Evolutionary conservation across 192 early-diverging fungal genomes (phyloP), one percentile per base, ranked within the genome.

Genomic region (Rhizophagus sp.): DNA sequence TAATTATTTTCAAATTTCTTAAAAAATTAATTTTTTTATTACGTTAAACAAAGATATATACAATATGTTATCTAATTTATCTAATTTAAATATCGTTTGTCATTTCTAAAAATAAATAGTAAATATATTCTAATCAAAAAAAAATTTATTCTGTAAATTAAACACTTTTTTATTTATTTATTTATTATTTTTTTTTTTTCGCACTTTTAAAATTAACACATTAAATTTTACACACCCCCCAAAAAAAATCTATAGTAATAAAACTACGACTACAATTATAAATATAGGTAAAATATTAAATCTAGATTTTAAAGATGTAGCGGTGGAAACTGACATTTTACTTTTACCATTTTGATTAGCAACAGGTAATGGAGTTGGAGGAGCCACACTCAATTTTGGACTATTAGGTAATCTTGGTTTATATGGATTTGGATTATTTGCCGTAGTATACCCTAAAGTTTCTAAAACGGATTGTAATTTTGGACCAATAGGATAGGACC

Each of bases 401-500:
- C 19, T 19, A 19, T 17, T 57, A 7, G 63, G 24, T 30, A 65
- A 65, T 3, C 15, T 65, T 27, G 63, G 63, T 65, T 12, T 65
- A 27, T 65, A 24, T 25, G 63, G 63, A 65, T 4, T 65, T 65
- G 25, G 63, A 27, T 65, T 65, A 0, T 65, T 25, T 27, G 12
- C 19, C 8, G 63, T 65, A 12, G 63, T 19, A 19, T 65, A 87
- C 0, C 85, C 85, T 12, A 87, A 72, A 27, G 52, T 73, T 9
- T 69, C 57, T 22, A 86, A 63, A 17, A 84, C 34, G 1, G 0
- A n/a, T 19, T 61, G 15, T 25, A 86, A 62, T 36, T 82, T 71
- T 3, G 83, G 85, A 3, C 85, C 83, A 36, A 86, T n/a, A 13
- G 39, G n/a, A 49, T 24, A 47, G 0, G 25, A 49, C 49, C 76